Evolutionary conservation across 2,329 filamentous ascomycete genomes (phyloP).

Genomic region (Cercospora sojina): DNA sequence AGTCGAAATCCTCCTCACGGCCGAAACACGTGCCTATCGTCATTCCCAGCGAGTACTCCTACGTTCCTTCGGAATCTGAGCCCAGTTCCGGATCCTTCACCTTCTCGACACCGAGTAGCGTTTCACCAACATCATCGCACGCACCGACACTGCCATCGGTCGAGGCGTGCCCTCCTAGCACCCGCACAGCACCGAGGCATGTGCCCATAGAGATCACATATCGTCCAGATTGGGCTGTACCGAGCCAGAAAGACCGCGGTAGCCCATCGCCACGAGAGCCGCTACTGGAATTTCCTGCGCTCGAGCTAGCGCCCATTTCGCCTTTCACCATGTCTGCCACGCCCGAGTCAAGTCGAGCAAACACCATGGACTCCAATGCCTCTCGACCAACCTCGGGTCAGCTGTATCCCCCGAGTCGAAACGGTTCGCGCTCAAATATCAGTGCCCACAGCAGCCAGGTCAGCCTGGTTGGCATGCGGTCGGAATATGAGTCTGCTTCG

Average conservation of each 20-base stretch:
- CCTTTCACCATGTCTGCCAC: conserved; percentile 46
- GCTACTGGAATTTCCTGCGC: conserved; percentile 29
- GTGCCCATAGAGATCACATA: conserved; percentile 49
- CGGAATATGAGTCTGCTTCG: conserved; percentile 43
- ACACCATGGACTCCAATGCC: conserved; percentile 49
- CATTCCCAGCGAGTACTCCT: conserved; percentile 40
- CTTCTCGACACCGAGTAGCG: conserved; percentile 17
- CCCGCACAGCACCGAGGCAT: conserved; percentile 41
- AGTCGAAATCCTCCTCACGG: conserved; percentile 26
- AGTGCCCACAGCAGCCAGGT: conserved; percentile 50
- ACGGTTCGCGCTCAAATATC: conserved; percentile 40
- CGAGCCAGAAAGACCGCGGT: conserved; percentile 41
- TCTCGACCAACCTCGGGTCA: conserved; percentile 47
- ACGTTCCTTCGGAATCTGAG: conserved; percentile 23
- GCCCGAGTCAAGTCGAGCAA: conserved; percentile 46
- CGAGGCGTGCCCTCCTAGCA: conserved; percentile 18
- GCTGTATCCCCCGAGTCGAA: conserved; percentile 40
- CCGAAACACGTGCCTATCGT: conserved; percentile 48
- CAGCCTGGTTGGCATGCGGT: conserved; percentile 45
- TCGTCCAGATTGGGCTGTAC: conserved; percentile 43
- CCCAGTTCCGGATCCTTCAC: conserved; percentile 19
- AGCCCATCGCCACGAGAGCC: conserved; percentile 26
- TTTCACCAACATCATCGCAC: conserved; percentile 17
- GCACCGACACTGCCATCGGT: conserved; percentile 5
- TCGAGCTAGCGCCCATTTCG: conserved; percentile 31